Evolutionary conservation across 176 grass and related monocot genomes (phyloP).

Genomic region (Oryza officinalis): DNA sequence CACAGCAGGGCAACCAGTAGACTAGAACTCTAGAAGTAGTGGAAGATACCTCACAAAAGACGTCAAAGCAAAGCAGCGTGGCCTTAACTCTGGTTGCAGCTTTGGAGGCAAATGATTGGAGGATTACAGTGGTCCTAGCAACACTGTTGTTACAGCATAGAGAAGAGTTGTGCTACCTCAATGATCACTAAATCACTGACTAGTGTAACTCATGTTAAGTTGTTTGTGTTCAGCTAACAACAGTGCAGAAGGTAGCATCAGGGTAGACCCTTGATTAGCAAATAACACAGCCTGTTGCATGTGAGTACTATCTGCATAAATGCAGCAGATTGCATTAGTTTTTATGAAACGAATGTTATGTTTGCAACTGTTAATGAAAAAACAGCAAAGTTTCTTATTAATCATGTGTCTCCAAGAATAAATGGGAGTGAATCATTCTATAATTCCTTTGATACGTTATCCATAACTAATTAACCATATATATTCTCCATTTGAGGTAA

Average conservation of each 20-base stretch:
- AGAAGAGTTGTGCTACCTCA: constrained; percentile 14
- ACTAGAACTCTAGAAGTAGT: constrained; percentile 6
- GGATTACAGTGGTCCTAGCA: constrained; percentile 31
- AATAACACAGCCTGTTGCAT: constrained; percentile 27
- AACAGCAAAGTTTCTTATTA: not conserved
- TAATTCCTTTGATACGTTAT: not conserved
- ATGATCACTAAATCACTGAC: constrained; percentile 34
- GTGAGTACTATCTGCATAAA: constrained; percentile 10
- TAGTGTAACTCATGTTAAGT: constrained; percentile 36
- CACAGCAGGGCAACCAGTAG: constrained; percentile 25
- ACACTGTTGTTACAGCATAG: constrained; percentile 21
- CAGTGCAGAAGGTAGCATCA: constrained; percentile 27
- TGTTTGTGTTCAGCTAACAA: constrained; percentile 23
- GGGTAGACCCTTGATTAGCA: constrained; percentile 23
- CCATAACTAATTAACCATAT: constrained; percentile 1
- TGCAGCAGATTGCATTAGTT: constrained; percentile 16
- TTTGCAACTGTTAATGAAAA: not conserved
- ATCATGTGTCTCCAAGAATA: not conserved
- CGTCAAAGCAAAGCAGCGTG: constrained; percentile 34
- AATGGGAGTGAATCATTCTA: not conserved
- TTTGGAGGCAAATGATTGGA: constrained; percentile 36
- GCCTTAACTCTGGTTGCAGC: constrained; percentile 14
- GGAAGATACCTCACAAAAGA: constrained; percentile 30
- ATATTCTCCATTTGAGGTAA: not conserved
- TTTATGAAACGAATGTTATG: constrained; percentile 17